A percentile compares a stretch with the other conserved stretches of the same genome.
phyloP scores from a whole-genome alignment of 345 rosid genomes.

The Draba incana region DNA sequence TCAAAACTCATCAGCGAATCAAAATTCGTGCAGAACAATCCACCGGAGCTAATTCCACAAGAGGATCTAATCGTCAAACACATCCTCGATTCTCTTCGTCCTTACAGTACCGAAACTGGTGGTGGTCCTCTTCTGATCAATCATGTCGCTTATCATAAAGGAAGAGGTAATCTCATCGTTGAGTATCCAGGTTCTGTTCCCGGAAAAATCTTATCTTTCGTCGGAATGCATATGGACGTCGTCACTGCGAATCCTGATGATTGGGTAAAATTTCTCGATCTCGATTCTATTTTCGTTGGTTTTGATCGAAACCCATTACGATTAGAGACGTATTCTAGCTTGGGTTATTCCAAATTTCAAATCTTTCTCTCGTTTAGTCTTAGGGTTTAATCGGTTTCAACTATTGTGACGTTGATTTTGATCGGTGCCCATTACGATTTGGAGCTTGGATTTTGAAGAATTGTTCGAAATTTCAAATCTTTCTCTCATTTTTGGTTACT shows the following conservation, averaged over 20 bases:
- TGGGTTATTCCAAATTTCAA: conserved; percentile 22
- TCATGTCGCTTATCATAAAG: conserved; percentile 70
- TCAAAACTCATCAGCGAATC: conserved; percentile 83
- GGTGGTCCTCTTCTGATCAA: conserved; percentile 81
- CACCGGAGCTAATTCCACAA: conserved; percentile 88
- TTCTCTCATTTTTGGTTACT: conserved; percentile 1
- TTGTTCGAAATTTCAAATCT: conserved; percentile 13
- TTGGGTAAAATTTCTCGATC: conserved; percentile 53
- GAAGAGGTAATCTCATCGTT: conserved; percentile 91
- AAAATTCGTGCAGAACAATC: conserved; percentile 82
- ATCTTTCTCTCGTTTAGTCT: not conserved
- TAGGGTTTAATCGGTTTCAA: no score
- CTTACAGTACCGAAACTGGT: conserved; percentile 76
- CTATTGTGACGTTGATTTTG: not conserved
- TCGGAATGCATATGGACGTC: conserved; percentile 99
- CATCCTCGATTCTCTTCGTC: conserved; percentile 72
- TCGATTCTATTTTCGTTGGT: conserved; percentile 13
- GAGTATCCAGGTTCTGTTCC: conserved; percentile 94
- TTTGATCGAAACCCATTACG: conserved; percentile 3
- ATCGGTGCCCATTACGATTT: conserved; percentile 9
- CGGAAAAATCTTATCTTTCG: conserved; percentile 89
- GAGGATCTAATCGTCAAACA: conserved; percentile 87
- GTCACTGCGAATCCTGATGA: conserved; percentile 95
- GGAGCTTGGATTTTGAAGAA: conserved; percentile 1
- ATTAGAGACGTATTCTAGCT: not conserved